A percentile compares a stretch with the other conserved stretches of the same genome.
Conservation (phyloP, 2,329 filamentous ascomycete species). For the Fusarium torulosum region DNA sequence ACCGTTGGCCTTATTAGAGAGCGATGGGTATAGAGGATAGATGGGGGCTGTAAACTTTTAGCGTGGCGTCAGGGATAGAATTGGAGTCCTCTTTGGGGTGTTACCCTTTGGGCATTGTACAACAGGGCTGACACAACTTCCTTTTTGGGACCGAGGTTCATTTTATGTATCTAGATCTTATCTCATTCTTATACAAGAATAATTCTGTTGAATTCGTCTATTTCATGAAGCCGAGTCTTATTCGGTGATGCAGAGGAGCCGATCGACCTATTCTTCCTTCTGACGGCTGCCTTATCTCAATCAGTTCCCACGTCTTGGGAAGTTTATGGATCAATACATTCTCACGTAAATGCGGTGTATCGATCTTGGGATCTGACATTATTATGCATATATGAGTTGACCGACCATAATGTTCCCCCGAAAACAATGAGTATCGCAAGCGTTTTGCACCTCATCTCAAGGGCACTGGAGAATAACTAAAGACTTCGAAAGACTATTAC, state of each 20-base stretch:
- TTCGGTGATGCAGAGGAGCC: neutral
- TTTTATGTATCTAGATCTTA: neutral
- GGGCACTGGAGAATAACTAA: constrained; percentile 36
- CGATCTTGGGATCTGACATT: neutral
- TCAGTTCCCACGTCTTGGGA: neutral
- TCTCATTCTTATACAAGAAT: too few relatives aligned
- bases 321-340: neutral
- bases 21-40: neutral
- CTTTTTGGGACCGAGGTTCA: neutral
- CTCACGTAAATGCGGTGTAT: neutral
- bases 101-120: constrained; percentile 18
- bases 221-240: neutral
- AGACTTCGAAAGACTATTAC: constrained; percentile 7
- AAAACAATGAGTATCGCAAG: constrained; percentile 39
- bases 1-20: neutral
- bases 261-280: neutral
- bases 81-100: constrained; percentile 3
- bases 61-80: constrained; percentile 34
- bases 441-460: constrained; percentile 31
- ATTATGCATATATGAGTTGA: neutral
- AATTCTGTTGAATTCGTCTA: neutral
- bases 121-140: constrained; percentile 9
- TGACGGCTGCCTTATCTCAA: neutral
- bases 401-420: neutral
- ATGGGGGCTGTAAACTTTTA: constrained; percentile 28